Base-by-base conservation (phyloP, 805 yeast genomes). In the Metschnikowia arizonensis region DNA sequence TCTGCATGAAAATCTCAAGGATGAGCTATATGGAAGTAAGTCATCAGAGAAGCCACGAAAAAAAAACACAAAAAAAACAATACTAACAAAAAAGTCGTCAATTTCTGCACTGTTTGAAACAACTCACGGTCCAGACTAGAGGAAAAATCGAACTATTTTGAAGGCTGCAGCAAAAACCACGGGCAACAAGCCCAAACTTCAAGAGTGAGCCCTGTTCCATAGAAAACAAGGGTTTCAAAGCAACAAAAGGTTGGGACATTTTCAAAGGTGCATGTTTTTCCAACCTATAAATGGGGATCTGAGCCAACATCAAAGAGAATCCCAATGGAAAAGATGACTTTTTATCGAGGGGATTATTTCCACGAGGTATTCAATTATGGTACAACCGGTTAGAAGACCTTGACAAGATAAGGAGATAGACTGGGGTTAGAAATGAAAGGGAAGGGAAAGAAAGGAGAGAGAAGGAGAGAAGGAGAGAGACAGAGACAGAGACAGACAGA, bases 131-230 rank as follows among this genome's bases (percentile, higher is more conserved):
- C 97, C 10, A 73, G 53, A 59, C 82, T 74, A 46, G 76, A 65
- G 51, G 74, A 75, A 60, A 88, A 83, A 68, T 88, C 86, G 56
- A 88, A 93, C 59, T 79, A 78, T 51, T 62, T 77, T 83, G 47
- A 79, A 66, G 42, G 96, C 96, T n/a, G 93, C 93, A 30, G 86
- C 73, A 25, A 87, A 76, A 47, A 88, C 64, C 43, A 86, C 69
- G 30, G 97, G 96, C 60, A 87, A 77, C 35, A 87, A 71, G 48
- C 98, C 98, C 57, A n/a, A 90, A 81, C 69, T 90, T 97, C 52
- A 87, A 70, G 45, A 87, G 68, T 28, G 95, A 80, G 42, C 86
- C 89, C 58, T 81, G 79, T 57, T 83, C 87, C 59, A 85, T 77
- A 36, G 79, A 90, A 58, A 85, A 82, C 9, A 83, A 75, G 25